Percentiles rank a stretch among this genome's conserved stretches.
Conservation (phyloP, 441 rosid genomes). For the Francoa sonchifolia region DNA sequence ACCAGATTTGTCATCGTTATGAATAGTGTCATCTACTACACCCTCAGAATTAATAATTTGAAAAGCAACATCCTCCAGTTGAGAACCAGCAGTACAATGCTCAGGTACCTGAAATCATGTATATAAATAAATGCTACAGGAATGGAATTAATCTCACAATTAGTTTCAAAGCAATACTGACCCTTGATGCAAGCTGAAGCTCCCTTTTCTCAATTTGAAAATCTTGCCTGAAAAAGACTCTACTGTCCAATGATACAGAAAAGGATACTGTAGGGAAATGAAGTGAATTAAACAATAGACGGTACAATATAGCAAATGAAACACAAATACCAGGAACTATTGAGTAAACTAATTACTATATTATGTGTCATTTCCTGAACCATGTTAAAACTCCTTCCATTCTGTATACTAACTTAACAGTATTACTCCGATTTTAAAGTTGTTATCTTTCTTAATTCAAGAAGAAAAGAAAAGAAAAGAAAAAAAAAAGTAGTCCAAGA, state of each 20-base stretch:
- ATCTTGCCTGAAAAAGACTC: constrained; percentile 29
- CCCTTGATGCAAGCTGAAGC: constrained; percentile 32
- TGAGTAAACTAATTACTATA: not conserved
- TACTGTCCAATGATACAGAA: constrained; percentile 20
- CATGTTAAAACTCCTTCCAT: too few relatives aligned
- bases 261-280: constrained; percentile 36
- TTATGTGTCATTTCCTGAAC: too few relatives aligned
- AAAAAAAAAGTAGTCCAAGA: not conserved
- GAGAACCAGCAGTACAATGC: constrained; percentile 31
- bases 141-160: not conserved
- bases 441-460: too few relatives aligned
- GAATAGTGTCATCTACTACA: constrained; percentile 26
- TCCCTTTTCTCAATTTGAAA: constrained; percentile 37
- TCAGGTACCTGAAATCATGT: constrained; percentile 29
- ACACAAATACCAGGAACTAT: not conserved
- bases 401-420: too few relatives aligned
- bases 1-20: constrained; percentile 29
- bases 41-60: constrained; percentile 36
- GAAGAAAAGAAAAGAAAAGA: not conserved
- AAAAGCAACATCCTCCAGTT: constrained; percentile 32
- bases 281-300: constrained; percentile 8
- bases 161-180: constrained; percentile 16
- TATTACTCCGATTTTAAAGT: too few relatives aligned
- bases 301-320: not conserved
- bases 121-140: not conserved